Evolutionary conservation across 352 stramenopile genomes (phyloP).

Genomic region (Pythium guiyangense): DNA sequence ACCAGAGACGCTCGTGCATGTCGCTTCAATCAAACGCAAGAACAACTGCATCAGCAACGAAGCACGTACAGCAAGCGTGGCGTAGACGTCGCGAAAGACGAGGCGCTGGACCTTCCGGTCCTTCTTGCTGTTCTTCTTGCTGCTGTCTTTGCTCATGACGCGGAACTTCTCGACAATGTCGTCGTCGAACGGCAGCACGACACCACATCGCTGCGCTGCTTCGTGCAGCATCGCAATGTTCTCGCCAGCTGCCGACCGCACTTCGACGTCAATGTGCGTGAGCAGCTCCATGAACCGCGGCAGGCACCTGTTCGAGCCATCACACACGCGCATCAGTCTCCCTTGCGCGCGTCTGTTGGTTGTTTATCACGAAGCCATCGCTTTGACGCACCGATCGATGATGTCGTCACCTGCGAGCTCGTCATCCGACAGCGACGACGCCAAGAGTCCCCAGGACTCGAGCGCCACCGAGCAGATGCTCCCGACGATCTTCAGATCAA

Average conservation of each 20-base stretch:
- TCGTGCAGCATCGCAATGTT: slow-evolving; percentile 86
- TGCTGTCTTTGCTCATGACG: slow-evolving; percentile 84
- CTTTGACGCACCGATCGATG: slow-evolving; percentile 44
- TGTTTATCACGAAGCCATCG: too few relatives aligned
- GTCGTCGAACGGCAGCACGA: slow-evolving; percentile 48
- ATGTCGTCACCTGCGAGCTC: slow-evolving; percentile 43
- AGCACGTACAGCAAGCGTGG: slow-evolving; percentile 57
- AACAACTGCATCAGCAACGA: not conserved
- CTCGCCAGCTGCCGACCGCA: slow-evolving; percentile 73
- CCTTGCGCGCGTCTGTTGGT: too few relatives aligned
- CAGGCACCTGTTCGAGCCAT: slow-evolving; percentile 33
- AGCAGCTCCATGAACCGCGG: slow-evolving; percentile 67
- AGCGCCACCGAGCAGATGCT: slow-evolving; percentile 66
- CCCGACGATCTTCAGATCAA: slow-evolving; percentile 57
- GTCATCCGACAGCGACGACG: slow-evolving; percentile 55
- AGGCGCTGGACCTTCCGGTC: slow-evolving; percentile 82
- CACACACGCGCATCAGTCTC: not conserved
- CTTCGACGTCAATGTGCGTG: slow-evolving; percentile 77
- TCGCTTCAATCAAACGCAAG: slow-evolving; percentile 1
- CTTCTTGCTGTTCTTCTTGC: slow-evolving; percentile 89
- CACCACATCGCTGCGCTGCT: slow-evolving; percentile 39
- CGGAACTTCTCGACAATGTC: slow-evolving; percentile 70
- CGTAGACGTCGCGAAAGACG: slow-evolving; percentile 83
- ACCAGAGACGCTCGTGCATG: not conserved
- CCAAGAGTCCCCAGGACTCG: slow-evolving; percentile 69